Base-by-base conservation (phyloP, 768 basidiomycete species). In the Suillus lakei region DNA sequence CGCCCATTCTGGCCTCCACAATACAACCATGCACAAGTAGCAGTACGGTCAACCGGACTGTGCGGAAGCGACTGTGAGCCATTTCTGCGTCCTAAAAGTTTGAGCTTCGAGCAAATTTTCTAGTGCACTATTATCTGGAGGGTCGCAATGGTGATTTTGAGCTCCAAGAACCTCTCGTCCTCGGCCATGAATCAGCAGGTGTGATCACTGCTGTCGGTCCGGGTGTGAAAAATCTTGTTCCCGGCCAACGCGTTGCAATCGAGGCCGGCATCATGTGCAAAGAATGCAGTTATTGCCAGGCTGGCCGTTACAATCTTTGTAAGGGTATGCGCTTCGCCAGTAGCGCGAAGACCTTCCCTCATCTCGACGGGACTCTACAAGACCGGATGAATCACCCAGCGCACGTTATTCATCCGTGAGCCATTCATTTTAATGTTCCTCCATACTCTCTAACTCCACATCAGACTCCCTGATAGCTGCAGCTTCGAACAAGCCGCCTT, bases 111-210 rank as follows among this genome's bases (percentile, higher is more conserved):
- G 10, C 38, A 53, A 30, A 36, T 32, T 66, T 28, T 39, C 28
- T 70, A 96, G 95, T 96, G 12, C 96, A 98, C 78, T 98, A 98
- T 81, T 98, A 92, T 79, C 77, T 82, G 38, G 90, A 95, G 71
- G 95, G 92, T 26, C 87, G 93, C 50, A 99, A 98, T 76, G 96
- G 96, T 56, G 93, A 95, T 76, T 98, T 96, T 79, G 90, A 88
- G 60, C 83, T 98, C 67, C 91, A 88, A 66, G 83, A 88, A 7
- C 96, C 96, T 5, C 87, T 98, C 65, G 91, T 96, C 54, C 90
- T 99, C 38, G 97, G 96, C 30, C 96, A 98, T 78, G 96, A 98
- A 82, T 85, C 95, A 0, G 88, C 93, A n/a, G 96, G 96, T 39
- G 78, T 93, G 72, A 82, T 98, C 72, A 90, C 91, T 63, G 90